phyloP scores from a whole-genome alignment of 208 protist species.

The Acanthamoeba lenticulata region DNA sequence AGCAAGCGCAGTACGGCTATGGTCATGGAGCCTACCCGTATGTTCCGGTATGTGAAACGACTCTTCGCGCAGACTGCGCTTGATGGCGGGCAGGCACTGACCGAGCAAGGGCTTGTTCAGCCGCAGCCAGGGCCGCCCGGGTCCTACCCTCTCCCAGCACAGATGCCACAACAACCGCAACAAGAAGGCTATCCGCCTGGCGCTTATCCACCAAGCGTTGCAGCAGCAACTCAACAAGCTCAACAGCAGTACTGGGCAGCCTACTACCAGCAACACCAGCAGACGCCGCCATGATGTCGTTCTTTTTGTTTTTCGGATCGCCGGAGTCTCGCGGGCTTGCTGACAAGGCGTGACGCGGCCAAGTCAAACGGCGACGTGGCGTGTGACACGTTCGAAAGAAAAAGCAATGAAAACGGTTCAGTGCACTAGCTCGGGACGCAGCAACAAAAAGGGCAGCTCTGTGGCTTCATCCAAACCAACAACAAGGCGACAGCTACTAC shows the following conservation, averaged over 20 bases:
- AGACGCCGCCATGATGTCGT: not conserved
- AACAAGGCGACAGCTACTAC: no score
- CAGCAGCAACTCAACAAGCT: not conserved
- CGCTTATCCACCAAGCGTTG: not conserved
- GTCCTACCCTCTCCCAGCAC: not conserved
- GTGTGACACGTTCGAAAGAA: no score
- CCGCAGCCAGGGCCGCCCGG: no score
- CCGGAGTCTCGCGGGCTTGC: no score
- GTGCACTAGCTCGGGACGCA: no score
- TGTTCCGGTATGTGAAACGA: not conserved
- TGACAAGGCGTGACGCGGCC: no score
- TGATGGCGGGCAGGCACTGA: not conserved
- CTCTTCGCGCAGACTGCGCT: not conserved
- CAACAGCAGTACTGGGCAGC: slow-evolving; percentile 11
- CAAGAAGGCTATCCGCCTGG: not conserved
- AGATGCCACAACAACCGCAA: not conserved
- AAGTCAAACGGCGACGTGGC: no score
- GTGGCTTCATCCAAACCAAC: no score
- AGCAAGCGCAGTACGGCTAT: not conserved
- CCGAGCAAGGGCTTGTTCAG: not conserved
- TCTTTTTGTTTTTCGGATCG: not conserved
- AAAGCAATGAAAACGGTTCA: no score
- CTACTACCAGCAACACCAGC: not conserved
- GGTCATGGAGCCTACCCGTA: not conserved
- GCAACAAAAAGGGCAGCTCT: no score